Conservation (phyloP, 2,329 filamentous ascomycete species). For the Myriosclerotinia duriaeana region DNA sequence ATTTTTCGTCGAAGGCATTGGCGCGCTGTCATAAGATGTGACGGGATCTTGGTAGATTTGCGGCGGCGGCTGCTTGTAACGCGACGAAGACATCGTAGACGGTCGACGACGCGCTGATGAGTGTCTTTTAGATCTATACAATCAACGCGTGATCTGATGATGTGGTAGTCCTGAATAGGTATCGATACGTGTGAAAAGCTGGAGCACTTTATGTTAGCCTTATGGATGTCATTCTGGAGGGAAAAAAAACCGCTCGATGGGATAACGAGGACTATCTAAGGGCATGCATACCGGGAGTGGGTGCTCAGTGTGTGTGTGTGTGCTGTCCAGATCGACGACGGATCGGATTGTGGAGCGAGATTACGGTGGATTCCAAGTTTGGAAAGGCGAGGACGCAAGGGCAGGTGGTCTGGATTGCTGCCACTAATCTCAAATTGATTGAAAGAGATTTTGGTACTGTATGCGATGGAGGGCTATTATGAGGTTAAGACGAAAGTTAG, state of each 20-base stretch:
- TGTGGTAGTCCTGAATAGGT: constrained; percentile 46
- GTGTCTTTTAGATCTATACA: constrained; percentile 8
- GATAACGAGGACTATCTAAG: constrained; percentile 32
- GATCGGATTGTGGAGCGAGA: constrained; percentile 41
- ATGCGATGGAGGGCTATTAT: too few species aligned
- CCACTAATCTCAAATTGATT: constrained; percentile 20
- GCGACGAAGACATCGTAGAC: constrained; percentile 53
- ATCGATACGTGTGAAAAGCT: constrained; percentile 22
- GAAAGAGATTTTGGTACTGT: too few species aligned
- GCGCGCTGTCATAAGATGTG: constrained; percentile 44
- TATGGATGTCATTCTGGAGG: constrained; percentile 24
- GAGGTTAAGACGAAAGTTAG: neutral
- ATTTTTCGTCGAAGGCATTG: constrained; percentile 38
- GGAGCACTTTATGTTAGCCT: constrained; percentile 32
- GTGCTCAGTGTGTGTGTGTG: constrained; percentile 31
- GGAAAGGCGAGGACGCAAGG: constrained; percentile 35
- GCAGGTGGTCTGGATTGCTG: constrained; percentile 25
- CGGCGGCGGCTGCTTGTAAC: constrained; percentile 51
- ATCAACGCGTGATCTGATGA: constrained; percentile 51
- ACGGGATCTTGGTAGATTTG: constrained; percentile 59
- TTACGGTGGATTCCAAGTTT: constrained; percentile 37
- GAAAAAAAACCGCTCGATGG: constrained; percentile 25
- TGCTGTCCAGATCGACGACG: constrained; percentile 34
- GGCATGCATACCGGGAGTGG: constrained; percentile 34
- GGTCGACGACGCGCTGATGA: constrained; percentile 33